These are phyloP conservation scores for Amanita fuliginea DNA, from an alignment of 768 basidiomycete genomes.

Conservation along the genomic window DNA sequence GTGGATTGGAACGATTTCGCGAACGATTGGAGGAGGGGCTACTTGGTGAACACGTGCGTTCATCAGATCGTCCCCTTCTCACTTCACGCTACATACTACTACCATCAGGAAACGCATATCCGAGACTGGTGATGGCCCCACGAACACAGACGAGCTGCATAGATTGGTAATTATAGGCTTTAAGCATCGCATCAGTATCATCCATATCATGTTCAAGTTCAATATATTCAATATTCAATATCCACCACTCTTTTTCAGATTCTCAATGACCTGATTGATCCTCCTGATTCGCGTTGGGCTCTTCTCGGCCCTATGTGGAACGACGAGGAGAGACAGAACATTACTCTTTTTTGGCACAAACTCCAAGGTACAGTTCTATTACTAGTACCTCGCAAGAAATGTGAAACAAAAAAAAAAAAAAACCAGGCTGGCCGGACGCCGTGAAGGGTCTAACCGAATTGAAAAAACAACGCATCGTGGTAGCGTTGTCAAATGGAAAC, in stretches of 20 bases:
- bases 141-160: constrained; percentile 45
- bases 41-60: constrained; percentile 34
- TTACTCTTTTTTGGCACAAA: constrained; percentile 52
- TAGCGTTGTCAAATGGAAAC: constrained; percentile 55
- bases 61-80: too few species aligned
- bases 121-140: constrained; percentile 32
- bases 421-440: constrained; percentile 47
- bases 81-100: too few species aligned
- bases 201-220: too few species aligned
- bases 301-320: constrained; percentile 33
- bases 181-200: too few species aligned
- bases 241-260: constrained; percentile 32
- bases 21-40: constrained; percentile 45
- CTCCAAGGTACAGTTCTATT: constrained; percentile 27
- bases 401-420: too few species aligned
- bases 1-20: constrained; percentile 40
- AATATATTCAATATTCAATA: too few species aligned
- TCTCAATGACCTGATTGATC: constrained; percentile 41
- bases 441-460: constrained; percentile 35
- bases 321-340: constrained; percentile 27
- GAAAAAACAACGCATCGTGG: constrained; percentile 39
- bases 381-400: too few species aligned
- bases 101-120: constrained; percentile 31
- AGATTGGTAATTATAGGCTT: constrained; percentile 32
- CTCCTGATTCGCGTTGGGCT: constrained; percentile 23